Conservation (phyloP, 2,329 filamentous ascomycete species). For the Fusarium domesticum region DNA sequence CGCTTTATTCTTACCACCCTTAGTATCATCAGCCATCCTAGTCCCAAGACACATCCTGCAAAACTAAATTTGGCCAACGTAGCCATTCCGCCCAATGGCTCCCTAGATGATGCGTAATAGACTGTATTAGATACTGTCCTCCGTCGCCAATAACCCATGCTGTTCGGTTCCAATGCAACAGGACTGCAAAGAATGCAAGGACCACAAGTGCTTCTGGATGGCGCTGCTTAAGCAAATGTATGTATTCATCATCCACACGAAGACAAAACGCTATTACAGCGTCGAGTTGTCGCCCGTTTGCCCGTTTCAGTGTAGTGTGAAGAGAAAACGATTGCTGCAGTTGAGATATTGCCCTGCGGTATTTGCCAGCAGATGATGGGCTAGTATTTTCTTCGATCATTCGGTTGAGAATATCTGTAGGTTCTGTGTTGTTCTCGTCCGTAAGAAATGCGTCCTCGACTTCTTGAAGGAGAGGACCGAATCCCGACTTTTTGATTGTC, state of each 20-base stretch:
- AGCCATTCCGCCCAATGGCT: background rate
- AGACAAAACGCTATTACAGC: background rate
- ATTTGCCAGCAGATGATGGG: too few species aligned
- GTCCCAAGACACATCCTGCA: background rate
- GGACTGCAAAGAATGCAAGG: slow-evolving; percentile 42
- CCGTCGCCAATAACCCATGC: slow-evolving; percentile 34
- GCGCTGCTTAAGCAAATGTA: slow-evolving; percentile 34
- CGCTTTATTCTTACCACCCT: too few species aligned
- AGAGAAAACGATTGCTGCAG: too few species aligned
- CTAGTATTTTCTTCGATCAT: background rate
- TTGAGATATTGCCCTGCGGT: too few species aligned
- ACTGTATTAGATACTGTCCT: background rate
- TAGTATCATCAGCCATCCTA: too few species aligned
- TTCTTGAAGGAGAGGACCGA: background rate
- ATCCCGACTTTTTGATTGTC: background rate
- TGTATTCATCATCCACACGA: slow-evolving; percentile 29
- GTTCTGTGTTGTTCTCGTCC: background rate
- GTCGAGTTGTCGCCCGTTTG: slow-evolving; percentile 11
- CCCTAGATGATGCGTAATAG: background rate
- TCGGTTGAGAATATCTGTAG: background rate
- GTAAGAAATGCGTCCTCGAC: background rate
- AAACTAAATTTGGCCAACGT: background rate
- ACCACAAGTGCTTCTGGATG: slow-evolving; percentile 40
- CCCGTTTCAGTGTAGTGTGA: background rate
- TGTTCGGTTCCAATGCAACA: slow-evolving; percentile 36